These are phyloP conservation scores for Chenopodium album DNA, from an alignment of 148 eudicot species.

Conservation along the genomic window DNA sequence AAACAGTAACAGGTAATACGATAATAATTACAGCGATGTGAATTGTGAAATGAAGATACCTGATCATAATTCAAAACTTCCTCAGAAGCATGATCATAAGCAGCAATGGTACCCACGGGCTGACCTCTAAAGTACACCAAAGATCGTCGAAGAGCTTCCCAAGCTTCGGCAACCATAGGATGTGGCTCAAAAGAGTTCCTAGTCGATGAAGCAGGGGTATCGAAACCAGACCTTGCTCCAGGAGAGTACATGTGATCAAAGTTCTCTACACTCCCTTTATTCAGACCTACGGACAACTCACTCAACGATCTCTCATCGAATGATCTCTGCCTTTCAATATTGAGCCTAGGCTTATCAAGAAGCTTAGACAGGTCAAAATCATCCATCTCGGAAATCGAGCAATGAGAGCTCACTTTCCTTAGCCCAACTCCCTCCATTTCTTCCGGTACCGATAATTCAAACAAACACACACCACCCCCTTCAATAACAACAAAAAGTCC, in stretches of 20 bases:
- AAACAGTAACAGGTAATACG: neutral
- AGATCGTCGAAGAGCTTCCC: conserved; percentile 94
- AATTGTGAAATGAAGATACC: conserved; percentile 36
- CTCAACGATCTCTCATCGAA: conserved; percentile 96
- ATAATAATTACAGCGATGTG: neutral
- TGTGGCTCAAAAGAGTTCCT: conserved; percentile 95
- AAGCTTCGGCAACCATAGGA: conserved; percentile 97
- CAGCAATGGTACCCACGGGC: conserved; percentile 96
- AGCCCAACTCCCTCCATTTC: conserved; percentile 69
- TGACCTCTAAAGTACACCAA: conserved; percentile 76
- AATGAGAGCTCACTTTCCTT: conserved; percentile 75
- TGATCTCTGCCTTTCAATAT: conserved; percentile 85
- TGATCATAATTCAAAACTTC: conserved; percentile 97
- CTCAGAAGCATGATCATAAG: conserved; percentile 93
- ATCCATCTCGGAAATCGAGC: conserved; percentile 82
- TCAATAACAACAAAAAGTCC: conserved; percentile 19
- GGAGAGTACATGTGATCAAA: conserved; percentile 78
- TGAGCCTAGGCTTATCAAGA: conserved; percentile 78
- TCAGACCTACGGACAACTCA: conserved; percentile 75
- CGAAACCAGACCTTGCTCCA: conserved; percentile 69
- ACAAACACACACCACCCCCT: conserved; percentile 4
- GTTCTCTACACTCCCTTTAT: conserved; percentile 64
- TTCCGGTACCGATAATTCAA: conserved; percentile 11
- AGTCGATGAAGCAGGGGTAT: conserved; percentile 87
- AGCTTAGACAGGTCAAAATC: conserved; percentile 79